Evolutionary conservation across 225 moss, liverwort and hornwort species (phyloP).

Genomic region (Climacium dendroides): DNA sequence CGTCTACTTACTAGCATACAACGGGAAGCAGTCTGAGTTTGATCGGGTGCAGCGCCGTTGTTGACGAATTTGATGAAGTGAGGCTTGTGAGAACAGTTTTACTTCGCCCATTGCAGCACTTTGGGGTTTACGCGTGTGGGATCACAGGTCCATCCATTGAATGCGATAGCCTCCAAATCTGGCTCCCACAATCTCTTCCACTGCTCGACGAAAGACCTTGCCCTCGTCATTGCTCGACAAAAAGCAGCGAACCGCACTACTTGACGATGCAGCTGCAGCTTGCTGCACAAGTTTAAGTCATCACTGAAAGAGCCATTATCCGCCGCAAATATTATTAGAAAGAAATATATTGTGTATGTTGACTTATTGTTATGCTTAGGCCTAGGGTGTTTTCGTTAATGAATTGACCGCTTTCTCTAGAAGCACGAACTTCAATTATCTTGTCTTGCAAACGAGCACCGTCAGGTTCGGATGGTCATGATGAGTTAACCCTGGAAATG

Average conservation of each 20-base stretch:
- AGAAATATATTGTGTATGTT: background rate
- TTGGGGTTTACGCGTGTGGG: background rate
- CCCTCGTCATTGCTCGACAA: background rate
- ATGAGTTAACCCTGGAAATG: background rate
- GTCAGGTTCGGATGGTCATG: background rate
- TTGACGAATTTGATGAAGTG: conserved; percentile 15
- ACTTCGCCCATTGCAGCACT: conserved; percentile 7
- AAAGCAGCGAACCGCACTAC: background rate
- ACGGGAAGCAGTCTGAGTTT: rapidly evolving
- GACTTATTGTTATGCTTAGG: background rate
- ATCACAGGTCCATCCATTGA: background rate
- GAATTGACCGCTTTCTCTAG: background rate
- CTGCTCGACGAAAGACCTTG: background rate
- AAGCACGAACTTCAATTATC: background rate
- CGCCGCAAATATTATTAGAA: background rate
- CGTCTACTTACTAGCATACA: background rate
- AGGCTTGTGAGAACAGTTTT: background rate
- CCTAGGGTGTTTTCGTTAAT: background rate
- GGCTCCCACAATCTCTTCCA: conserved; percentile 15
- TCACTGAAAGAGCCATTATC: background rate
- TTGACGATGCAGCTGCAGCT: background rate
- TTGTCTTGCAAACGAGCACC: background rate
- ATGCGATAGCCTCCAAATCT: conserved; percentile 3
- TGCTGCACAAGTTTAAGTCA: background rate
- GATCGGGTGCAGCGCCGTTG: background rate